These are phyloP conservation scores for Thoreauomyces humboldtii DNA, from an alignment of 192 early-diverging fungal genomes.

Conservation along the genomic window DNA sequence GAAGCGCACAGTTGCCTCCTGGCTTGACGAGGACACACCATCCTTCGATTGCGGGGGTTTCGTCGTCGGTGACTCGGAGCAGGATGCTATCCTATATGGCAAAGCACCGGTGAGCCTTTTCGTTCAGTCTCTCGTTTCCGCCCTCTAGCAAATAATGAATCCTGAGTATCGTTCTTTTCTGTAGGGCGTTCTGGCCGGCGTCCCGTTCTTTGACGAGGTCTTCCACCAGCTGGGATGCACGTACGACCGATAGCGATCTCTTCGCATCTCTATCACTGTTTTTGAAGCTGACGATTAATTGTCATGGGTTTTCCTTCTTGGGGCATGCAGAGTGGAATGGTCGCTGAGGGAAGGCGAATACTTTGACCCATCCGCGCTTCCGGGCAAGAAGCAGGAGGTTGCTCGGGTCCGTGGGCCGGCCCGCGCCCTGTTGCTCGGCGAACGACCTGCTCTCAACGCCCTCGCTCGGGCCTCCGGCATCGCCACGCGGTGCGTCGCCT, in stretches of 20 bases:
- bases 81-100: conserved; percentile 81
- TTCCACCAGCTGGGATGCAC: conserved; percentile 87
- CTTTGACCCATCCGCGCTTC: conserved; percentile 73
- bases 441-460: conserved; percentile 92
- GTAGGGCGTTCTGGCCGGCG: conserved; percentile 84
- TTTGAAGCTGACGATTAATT: too few species aligned
- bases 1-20: conserved; percentile 70
- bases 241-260: conserved; percentile 44
- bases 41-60: conserved; percentile 98
- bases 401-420: conserved; percentile 83
- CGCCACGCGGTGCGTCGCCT: conserved; percentile 72
- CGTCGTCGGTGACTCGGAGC: conserved; percentile 85
- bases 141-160: too few species aligned
- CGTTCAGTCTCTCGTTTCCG: too few species aligned
- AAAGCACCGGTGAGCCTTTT: conserved; percentile 57
- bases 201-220: conserved; percentile 94
- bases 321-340: conserved; percentile 75
- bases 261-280: too few species aligned
- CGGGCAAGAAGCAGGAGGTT: conserved; percentile 44
- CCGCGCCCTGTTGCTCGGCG: conserved; percentile 83
- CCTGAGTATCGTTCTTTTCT: too few species aligned
- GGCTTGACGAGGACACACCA: conserved; percentile 94
- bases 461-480: conserved; percentile 92
- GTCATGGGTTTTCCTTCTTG: not conserved
- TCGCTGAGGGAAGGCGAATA: conserved; percentile 71